Percentiles rank a stretch among this genome's conserved stretches.
These are phyloP conservation scores for Pseudofabraea citricarpa DNA, from an alignment of 2,329 filamentous ascomycete species.

Conservation along the genomic window DNA sequence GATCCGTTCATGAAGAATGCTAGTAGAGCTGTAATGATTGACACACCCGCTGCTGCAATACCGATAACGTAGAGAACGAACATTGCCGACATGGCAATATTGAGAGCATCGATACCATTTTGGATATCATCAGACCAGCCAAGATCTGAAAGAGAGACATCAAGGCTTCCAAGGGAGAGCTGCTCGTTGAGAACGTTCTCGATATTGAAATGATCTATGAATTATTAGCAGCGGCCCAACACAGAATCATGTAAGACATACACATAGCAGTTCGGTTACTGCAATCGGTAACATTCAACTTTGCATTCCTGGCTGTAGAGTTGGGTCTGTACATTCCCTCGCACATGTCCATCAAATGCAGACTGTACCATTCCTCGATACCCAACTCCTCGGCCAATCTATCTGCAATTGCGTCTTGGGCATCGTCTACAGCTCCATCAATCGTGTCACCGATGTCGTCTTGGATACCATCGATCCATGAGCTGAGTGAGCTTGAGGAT, in stretches of 20 bases:
- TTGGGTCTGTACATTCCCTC: constrained; percentile 35
- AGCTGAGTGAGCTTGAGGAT: constrained; percentile 22
- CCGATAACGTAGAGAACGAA: constrained; percentile 57
- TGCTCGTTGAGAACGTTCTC: constrained; percentile 41
- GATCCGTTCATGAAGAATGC: constrained; percentile 38
- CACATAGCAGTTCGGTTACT: constrained; percentile 47
- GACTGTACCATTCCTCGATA: constrained; percentile 56
- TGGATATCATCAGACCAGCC: constrained; percentile 53
- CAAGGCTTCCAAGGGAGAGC: constrained; percentile 34
- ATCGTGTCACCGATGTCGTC: constrained; percentile 35
- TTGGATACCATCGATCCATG: constrained; percentile 28
- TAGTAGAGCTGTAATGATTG: constrained; percentile 39
- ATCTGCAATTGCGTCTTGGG: constrained; percentile 30
- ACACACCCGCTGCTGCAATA: constrained; percentile 45
- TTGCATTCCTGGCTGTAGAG: constrained; percentile 31
- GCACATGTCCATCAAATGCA: constrained; percentile 58
- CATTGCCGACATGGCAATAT: constrained; percentile 42
- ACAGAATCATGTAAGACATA: constrained; percentile 12
- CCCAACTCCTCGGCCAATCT: constrained; percentile 42
- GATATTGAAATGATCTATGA: constrained; percentile 46
- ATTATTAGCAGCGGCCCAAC: not conserved
- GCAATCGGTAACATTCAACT: constrained; percentile 49
- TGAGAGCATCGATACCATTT: constrained; percentile 45
- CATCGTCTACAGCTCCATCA: constrained; percentile 26
- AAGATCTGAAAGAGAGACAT: constrained; percentile 45